Conservation (phyloP, 2,329 filamentous ascomycete species). For the Plectosphaerella cucumerina region DNA sequence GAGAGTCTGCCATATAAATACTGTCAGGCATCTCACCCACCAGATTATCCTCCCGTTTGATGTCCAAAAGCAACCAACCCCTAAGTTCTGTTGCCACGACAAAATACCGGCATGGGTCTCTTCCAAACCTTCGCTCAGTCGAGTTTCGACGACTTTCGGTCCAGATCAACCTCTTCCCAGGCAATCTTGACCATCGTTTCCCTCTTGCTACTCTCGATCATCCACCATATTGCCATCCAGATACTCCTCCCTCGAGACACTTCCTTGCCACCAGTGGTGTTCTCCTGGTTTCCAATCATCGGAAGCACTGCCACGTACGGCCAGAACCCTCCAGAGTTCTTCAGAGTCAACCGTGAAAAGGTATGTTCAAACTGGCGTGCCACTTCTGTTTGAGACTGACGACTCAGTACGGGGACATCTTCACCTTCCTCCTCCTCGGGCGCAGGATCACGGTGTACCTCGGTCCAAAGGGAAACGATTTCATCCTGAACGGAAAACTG, state of each 20-base stretch:
- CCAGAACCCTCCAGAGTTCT: conserved; percentile 66
- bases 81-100: too few relatives aligned
- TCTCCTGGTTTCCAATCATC: conserved; percentile 58
- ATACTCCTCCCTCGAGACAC: conserved; percentile 39
- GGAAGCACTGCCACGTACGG: conserved; percentile 70
- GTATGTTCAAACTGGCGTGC: conserved; percentile 31
- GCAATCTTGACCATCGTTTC: too few relatives aligned
- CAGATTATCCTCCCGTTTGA: too few relatives aligned
- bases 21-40: too few relatives aligned
- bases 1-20: too few relatives aligned
- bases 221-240: conserved; percentile 1
- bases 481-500: conserved; percentile 51
- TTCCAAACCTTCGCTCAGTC: too few relatives aligned
- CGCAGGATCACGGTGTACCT: conserved; percentile 46
- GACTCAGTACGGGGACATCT: conserved; percentile 44
- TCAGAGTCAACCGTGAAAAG: conserved; percentile 61
- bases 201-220: neutral
- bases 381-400: neutral
- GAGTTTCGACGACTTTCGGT: too few relatives aligned
- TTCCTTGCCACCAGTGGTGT: conserved; percentile 45
- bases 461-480: conserved; percentile 49
- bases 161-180: too few relatives aligned
- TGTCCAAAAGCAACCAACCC: too few relatives aligned
- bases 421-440: conserved; percentile 50
- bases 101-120: too few relatives aligned